These are phyloP conservation scores for Stephanodiscus minutulus DNA, from an alignment of 108 stramenopile genomes.

Conservation along the genomic window DNA sequence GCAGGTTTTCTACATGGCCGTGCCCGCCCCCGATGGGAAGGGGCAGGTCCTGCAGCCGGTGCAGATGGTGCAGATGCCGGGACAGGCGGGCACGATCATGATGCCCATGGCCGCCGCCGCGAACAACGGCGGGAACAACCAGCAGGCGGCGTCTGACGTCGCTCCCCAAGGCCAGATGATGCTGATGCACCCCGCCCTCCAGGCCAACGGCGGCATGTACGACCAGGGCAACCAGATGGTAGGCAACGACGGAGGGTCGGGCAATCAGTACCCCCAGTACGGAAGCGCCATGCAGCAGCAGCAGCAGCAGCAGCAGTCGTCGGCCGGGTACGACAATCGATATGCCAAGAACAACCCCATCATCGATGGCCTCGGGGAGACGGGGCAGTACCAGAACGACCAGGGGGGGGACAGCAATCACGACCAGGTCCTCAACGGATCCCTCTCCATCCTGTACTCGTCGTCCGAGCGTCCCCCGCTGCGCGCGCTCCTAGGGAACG, in stretches of 20 bases:
- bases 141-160: conserved; percentile 8
- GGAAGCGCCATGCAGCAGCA: conserved; percentile 27
- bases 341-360: not conserved
- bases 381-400: conserved; percentile 3
- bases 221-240: conserved; percentile 9
- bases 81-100: conserved; percentile 40
- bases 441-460: conserved; percentile 64
- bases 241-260: not conserved
- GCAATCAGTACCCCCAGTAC: conserved; percentile 22
- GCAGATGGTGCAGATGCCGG: conserved; percentile 52
- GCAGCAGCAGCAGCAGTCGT: conserved; percentile 16
- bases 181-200: conserved; percentile 25
- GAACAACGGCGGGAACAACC: conserved; percentile 18
- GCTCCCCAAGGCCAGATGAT: conserved; percentile 10
- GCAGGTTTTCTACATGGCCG: conserved; percentile 91
- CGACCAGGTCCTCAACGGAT: conserved; percentile 20
- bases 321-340: conserved; percentile 1
- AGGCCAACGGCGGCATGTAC: conserved; percentile 14
- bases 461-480: conserved; percentile 81
- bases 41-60: conserved; percentile 79
- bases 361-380: not conserved
- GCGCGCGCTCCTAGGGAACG: conserved; percentile 78
- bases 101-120: conserved; percentile 25
- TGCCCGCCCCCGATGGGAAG: conserved; percentile 85
- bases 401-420: conserved; percentile 10